Evolutionary conservation across 352 stramenopile species (phyloP).

Genomic region (Thalassiosira livingstoniorum): DNA sequence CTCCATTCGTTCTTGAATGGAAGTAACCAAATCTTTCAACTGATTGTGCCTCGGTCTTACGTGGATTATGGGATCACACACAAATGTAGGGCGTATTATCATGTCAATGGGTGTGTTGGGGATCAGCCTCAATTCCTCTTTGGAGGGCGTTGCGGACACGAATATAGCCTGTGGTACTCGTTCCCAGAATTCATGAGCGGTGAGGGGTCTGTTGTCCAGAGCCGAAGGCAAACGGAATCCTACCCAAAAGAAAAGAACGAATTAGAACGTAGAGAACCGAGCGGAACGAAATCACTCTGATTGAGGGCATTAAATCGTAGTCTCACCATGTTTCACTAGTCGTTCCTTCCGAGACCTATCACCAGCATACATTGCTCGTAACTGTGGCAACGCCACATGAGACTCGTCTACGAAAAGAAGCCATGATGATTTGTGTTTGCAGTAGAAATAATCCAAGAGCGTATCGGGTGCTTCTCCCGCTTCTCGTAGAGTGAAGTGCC

Average conservation of each 20-base stretch:
- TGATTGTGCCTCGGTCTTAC: conserved; percentile 66
- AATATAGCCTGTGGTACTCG: conserved; percentile 75
- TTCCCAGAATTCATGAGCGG: conserved; percentile 82
- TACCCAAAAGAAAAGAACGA: too few relatives aligned
- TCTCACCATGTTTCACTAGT: conserved; percentile 83
- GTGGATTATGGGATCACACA: conserved; percentile 77
- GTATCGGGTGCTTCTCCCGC: conserved; percentile 66
- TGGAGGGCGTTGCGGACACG: conserved; percentile 77
- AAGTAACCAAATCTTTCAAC: conserved; percentile 67
- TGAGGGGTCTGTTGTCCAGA: conserved; percentile 82
- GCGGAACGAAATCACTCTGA: too few relatives aligned
- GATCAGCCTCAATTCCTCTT: conserved; percentile 62
- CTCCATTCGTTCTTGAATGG: conserved; percentile 56
- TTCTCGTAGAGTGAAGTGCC: conserved; percentile 66
- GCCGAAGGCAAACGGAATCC: conserved; percentile 82
- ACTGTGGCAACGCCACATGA: conserved; percentile 80
- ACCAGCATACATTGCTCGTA: conserved; percentile 79
- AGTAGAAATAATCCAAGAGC: conserved; percentile 73
- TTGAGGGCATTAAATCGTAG: too few relatives aligned
- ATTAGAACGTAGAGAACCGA: too few relatives aligned
- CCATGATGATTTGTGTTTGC: conserved; percentile 63
- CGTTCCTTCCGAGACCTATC: conserved; percentile 74
- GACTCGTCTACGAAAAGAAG: conserved; percentile 83
- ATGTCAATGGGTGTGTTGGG: conserved; percentile 71
- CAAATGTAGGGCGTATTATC: conserved; percentile 82